Evolutionary conservation across 1,284 basidiomycete genomes (phyloP).

Genomic region (Boletus sp.): DNA sequence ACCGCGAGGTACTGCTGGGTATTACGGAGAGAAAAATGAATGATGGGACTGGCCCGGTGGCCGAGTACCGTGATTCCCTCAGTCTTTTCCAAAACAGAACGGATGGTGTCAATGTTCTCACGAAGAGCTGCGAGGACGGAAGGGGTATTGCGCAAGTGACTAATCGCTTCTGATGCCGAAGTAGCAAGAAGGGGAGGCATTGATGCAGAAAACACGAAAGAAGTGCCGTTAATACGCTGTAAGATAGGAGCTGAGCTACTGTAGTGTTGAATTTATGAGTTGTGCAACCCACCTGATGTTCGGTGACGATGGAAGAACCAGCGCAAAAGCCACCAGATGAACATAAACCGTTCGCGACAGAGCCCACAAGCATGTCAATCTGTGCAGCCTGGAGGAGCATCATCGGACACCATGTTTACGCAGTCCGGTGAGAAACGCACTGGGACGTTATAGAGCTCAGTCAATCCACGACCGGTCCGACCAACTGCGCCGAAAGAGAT

Average conservation of each 20-base stretch:
- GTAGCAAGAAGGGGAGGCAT: constrained; percentile 91
- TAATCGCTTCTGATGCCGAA: constrained; percentile 84
- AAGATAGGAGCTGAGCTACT: constrained; percentile 2
- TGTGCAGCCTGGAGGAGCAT: constrained; percentile 56
- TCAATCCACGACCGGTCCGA: constrained; percentile 90
- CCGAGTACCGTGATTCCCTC: constrained; percentile 86
- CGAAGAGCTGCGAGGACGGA: constrained; percentile 77
- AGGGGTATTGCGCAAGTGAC: constrained; percentile 74
- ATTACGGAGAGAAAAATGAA: constrained; percentile 79
- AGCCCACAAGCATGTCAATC: constrained; percentile 85
- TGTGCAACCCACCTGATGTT: constrained; percentile 74
- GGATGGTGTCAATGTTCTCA: constrained; percentile 80
- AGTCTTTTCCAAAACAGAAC: constrained; percentile 76
- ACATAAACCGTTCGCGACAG: constrained; percentile 84
- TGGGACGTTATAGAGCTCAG: constrained; percentile 91
- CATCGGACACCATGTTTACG: constrained; percentile 9
- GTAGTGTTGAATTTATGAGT: neutral
- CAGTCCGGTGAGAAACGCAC: constrained; percentile 47
- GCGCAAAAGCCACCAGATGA: constrained; percentile 96
- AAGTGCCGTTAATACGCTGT: constrained; percentile 95
- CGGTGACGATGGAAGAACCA: constrained; percentile 81
- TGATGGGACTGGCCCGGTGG: constrained; percentile 83
- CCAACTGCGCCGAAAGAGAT: constrained; percentile 94
- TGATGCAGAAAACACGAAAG: constrained; percentile 96
- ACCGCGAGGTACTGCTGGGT: constrained; percentile 36